phyloP scores from a whole-genome alignment of 163 green algal genomes.

The Coccomyxa subellipsoidea region DNA sequence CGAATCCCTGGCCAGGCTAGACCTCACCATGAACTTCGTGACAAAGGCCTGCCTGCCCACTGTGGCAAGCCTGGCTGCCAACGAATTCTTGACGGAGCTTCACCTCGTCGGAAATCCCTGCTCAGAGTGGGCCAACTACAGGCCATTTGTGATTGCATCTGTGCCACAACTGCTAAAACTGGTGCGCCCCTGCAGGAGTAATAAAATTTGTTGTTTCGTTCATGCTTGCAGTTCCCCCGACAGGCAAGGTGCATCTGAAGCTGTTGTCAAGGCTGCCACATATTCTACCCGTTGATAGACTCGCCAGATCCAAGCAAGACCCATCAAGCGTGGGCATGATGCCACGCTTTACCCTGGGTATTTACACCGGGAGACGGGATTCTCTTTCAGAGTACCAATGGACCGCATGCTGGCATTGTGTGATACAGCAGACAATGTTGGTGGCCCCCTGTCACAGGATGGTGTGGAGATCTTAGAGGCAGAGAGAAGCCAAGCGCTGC shows the following conservation, averaged over 20 bases:
- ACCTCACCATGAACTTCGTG: constrained; percentile 92
- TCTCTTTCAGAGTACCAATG: no score
- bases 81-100: constrained; percentile 58
- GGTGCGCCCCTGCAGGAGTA: constrained; percentile 17
- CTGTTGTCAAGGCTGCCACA: no score
- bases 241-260: no score
- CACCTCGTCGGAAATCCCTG: constrained; percentile 89
- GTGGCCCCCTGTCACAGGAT: constrained; percentile 7
- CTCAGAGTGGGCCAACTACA: constrained; percentile 71
- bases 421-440: no score
- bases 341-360: no score
- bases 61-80: constrained; percentile 48
- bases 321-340: no score
- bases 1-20: constrained; percentile 84
- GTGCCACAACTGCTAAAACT: constrained; percentile 68
- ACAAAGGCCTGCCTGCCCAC: constrained; percentile 45
- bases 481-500: background rate
- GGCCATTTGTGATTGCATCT: constrained; percentile 72
- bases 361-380: no score
- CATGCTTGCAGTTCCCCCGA: no score
- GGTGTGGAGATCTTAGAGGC: background rate
- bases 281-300: no score
- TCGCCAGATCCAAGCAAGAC: no score
- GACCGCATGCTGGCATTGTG: no score
- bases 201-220: background rate